Evolutionary conservation across 202 grass and related monocot genomes (phyloP).

Genomic region (Schoenoplectus triqueter): DNA sequence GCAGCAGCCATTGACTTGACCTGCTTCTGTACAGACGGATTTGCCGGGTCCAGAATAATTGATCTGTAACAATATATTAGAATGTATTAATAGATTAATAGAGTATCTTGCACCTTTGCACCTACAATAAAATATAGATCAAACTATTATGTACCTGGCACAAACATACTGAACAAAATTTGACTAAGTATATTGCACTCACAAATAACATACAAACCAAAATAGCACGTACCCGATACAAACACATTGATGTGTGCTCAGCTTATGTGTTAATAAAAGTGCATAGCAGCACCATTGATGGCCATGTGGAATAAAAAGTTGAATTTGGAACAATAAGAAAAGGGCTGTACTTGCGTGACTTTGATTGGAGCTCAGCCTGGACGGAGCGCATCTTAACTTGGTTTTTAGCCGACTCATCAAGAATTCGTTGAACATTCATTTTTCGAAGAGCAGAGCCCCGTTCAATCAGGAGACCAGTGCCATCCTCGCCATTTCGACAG

Average conservation of each 20-base stretch:
- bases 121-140: not conserved
- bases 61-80: slow-evolving; percentile 51
- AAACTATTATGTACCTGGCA: not conserved
- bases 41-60: slow-evolving; percentile 83
- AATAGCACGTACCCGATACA: not conserved
- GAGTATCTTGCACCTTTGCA: not conserved
- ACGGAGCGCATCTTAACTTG: slow-evolving; percentile 94
- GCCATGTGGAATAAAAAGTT: not conserved
- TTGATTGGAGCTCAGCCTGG: slow-evolving; percentile 83
- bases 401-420: slow-evolving; percentile 96
- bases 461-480: slow-evolving; percentile 85
- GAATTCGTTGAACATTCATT: slow-evolving; percentile 93
- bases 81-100: not conserved
- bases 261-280: not conserved
- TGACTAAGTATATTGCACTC: not conserved
- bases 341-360: slow-evolving; percentile 88
- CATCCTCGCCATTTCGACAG: slow-evolving; percentile 68
- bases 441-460: slow-evolving; percentile 87
- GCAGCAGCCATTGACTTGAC: slow-evolving; percentile 91
- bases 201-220: not conserved
- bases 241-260: not conserved
- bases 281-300: not conserved
- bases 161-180: not conserved
- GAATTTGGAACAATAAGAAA: slow-evolving; percentile 45
- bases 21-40: slow-evolving; percentile 98